These are phyloP conservation scores for Venturia aucupariae DNA, from an alignment of 2,329 filamentous ascomycete species.

Conservation along the genomic window DNA sequence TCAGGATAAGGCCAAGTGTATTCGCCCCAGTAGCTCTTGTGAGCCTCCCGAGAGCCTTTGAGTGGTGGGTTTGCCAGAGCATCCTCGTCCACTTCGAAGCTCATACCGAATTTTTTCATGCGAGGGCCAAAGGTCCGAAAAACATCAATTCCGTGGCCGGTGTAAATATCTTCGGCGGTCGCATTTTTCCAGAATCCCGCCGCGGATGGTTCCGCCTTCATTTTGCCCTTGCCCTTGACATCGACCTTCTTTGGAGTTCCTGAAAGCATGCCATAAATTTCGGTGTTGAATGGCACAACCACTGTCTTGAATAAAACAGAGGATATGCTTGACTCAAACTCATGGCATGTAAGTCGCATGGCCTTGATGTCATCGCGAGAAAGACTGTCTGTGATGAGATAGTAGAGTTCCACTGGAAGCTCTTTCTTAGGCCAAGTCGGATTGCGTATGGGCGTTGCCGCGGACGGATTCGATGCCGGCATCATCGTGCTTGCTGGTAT, in stretches of 20 bases:
- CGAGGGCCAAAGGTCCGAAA: conserved; percentile 52
- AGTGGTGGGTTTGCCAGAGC: conserved; percentile 41
- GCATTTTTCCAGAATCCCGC: conserved; percentile 31
- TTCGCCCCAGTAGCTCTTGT: conserved; percentile 53
- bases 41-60: conserved; percentile 47
- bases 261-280: conserved; percentile 48
- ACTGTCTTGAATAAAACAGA: conserved; percentile 51
- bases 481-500: not conserved
- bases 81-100: conserved; percentile 56
- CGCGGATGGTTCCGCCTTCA: conserved; percentile 18
- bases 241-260: conserved; percentile 20
- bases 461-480: not conserved
- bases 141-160: conserved; percentile 52
- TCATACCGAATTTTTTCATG: conserved; percentile 56
- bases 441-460: not conserved
- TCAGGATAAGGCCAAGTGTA: conserved; percentile 55
- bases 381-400: conserved; percentile 46
- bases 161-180: conserved; percentile 35
- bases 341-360: conserved; percentile 52
- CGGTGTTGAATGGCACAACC: conserved; percentile 56
- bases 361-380: conserved; percentile 49
- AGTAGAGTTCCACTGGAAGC: conserved; percentile 55
- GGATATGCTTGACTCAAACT: conserved; percentile 51
- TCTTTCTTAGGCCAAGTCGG: conserved; percentile 11
- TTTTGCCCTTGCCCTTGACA: conserved; percentile 28